phyloP scores from a whole-genome alignment of 352 stramenopile genomes.

The Phytophthora colocasiae region DNA sequence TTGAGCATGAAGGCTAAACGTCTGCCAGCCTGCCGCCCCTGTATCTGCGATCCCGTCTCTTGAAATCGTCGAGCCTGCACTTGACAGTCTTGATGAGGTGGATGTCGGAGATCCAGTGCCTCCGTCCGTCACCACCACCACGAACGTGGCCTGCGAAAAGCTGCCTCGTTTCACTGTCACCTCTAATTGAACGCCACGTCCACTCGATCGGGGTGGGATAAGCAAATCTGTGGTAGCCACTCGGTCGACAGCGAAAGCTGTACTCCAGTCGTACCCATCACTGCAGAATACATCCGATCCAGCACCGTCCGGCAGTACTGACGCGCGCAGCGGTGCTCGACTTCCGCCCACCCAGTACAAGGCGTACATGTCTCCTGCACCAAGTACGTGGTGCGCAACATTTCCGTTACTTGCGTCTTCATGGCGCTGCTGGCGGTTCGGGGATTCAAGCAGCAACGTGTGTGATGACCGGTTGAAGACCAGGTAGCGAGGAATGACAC shows the following conservation, averaged over 20 bases:
- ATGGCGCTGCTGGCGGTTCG: slow-evolving; percentile 33
- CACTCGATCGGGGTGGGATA: slow-evolving; percentile 51
- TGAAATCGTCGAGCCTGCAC: slow-evolving; percentile 25
- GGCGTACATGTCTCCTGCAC: slow-evolving; percentile 73
- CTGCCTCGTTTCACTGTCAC: slow-evolving; percentile 74
- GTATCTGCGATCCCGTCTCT: slow-evolving; percentile 4
- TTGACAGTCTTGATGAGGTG: slow-evolving; percentile 28
- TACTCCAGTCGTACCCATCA: slow-evolving; percentile 75
- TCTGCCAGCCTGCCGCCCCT: slow-evolving; percentile 51
- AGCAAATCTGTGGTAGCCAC: slow-evolving; percentile 55
- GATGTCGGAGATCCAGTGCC: slow-evolving; percentile 24
- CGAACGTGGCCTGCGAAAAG: slow-evolving; percentile 77
- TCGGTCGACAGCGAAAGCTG: slow-evolving; percentile 58
- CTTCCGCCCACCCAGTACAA: slow-evolving; percentile 77
- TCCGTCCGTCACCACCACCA: slow-evolving; percentile 67
- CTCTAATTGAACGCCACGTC: slow-evolving; percentile 46
- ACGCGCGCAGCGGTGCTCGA: slow-evolving; percentile 60
- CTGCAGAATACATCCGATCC: slow-evolving; percentile 24
- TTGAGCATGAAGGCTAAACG: slow-evolving; percentile 71
- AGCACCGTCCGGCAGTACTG: slow-evolving; percentile 54
- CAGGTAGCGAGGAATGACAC: slow-evolving; percentile 83
- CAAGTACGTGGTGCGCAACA: slow-evolving; percentile 77
- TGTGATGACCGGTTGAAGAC: slow-evolving; percentile 71
- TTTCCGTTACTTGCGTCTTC: slow-evolving; percentile 45
- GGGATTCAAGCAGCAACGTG: slow-evolving; percentile 69